Conservation (phyloP, 1,284 basidiomycete genomes). For the Pisolithus thermaeus region DNA sequence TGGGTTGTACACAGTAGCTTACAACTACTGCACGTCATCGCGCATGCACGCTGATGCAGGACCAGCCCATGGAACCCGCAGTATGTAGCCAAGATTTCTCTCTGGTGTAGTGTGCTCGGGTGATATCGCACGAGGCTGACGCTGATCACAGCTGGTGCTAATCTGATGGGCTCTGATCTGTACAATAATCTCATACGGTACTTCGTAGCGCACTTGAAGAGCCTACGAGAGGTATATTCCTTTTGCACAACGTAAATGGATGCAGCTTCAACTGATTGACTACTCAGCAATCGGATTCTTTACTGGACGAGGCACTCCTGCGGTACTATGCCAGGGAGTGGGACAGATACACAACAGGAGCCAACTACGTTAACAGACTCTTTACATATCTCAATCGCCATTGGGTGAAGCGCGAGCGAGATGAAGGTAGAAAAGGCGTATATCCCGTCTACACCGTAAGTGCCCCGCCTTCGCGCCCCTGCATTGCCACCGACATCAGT, state of each 20-base stretch:
- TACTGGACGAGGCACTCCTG: conserved; percentile 85
- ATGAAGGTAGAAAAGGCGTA: conserved; percentile 94
- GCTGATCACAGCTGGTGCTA: conserved; percentile 68
- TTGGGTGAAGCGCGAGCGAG: conserved; percentile 98
- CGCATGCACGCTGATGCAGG: conserved; percentile 69
- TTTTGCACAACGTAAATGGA: conserved; percentile 3
- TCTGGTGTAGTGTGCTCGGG: conserved; percentile 10
- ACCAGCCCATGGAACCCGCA: conserved; percentile 46
- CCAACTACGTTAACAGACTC: conserved; percentile 92
- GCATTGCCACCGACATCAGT: conserved; percentile 5
- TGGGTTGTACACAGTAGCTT: conserved; percentile 88
- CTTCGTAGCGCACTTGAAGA: conserved; percentile 75
- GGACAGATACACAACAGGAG: conserved; percentile 95
- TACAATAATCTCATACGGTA: conserved; percentile 88
- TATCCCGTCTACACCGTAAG: conserved; percentile 95
- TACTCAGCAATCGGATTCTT: conserved; percentile 65
- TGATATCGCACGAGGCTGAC: conserved; percentile 16
- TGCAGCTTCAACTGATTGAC: conserved; percentile 2
- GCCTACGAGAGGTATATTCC: conserved; percentile 54
- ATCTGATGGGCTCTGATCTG: conserved; percentile 91
- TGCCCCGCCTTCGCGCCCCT: conserved; percentile 11
- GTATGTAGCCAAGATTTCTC: conserved; percentile 36
- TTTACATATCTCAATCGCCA: conserved; percentile 98
- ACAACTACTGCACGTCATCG: conserved; percentile 96
- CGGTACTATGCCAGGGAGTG: conserved; percentile 92